These are phyloP conservation scores for Tritrichomonas foetus DNA, from an alignment of 208 protist genomes.

Conservation along the genomic window DNA sequence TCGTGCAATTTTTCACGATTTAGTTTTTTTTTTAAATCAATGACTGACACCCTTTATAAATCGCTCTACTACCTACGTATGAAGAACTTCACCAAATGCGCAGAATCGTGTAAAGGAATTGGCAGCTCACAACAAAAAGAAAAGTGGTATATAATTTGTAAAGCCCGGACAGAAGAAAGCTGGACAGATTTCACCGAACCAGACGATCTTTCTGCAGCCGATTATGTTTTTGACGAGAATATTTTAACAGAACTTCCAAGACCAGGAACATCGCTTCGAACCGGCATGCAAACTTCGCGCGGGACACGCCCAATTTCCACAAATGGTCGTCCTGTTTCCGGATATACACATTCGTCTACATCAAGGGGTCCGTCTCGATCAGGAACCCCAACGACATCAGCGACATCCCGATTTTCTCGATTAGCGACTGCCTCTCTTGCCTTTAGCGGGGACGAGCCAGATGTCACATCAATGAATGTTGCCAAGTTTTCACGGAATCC, in stretches of 20 bases:
- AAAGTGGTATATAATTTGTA: constrained; percentile 40
- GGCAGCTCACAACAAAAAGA: not conserved
- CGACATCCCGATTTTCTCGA: not conserved
- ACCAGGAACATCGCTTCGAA: constrained; percentile 37
- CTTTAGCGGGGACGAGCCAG: not conserved
- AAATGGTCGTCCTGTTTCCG: not conserved
- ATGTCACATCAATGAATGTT: constrained; percentile 37
- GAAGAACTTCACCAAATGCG: not conserved
- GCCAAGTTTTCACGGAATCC: not conserved
- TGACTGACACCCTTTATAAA: not conserved
- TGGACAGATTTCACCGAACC: constrained; percentile 34
- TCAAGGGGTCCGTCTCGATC: not conserved
- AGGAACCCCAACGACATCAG: constrained; percentile 34
- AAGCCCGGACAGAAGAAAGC: constrained; percentile 29
- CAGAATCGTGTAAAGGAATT: not conserved
- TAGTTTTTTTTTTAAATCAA: not conserved
- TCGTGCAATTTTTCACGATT: too few species aligned
- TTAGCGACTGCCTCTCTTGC: constrained; percentile 18
- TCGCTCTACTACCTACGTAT: not conserved
- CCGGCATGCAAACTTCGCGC: not conserved
- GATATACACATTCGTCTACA: not conserved
- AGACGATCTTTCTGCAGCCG: not conserved
- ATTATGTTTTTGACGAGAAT: constrained; percentile 37
- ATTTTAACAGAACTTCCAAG: not conserved
- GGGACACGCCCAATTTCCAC: not conserved